A percentile compares a stretch with the other conserved stretches of the same genome.
These are phyloP conservation scores for Bruguiera gymnorhiza DNA, from an alignment of 345 rosid species.

Conservation along the genomic window DNA sequence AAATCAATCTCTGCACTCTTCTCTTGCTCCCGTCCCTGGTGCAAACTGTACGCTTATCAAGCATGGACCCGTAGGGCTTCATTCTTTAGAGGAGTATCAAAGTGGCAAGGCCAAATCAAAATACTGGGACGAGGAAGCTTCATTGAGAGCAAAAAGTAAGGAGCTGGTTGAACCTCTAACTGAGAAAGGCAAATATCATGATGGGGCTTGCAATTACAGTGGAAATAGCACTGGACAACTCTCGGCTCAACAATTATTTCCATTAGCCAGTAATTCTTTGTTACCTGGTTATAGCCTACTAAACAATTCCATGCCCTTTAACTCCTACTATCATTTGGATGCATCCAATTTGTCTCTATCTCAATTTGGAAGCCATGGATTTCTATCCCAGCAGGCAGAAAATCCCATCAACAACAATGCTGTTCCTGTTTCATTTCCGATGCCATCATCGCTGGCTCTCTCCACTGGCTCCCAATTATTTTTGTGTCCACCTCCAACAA, in stretches of 20 bases:
- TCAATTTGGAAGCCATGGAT: slow-evolving; percentile 62
- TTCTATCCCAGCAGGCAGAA: slow-evolving; percentile 49
- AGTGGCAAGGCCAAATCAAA: slow-evolving; percentile 19
- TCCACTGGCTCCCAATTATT: slow-evolving; percentile 49
- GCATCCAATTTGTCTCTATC: slow-evolving; percentile 65
- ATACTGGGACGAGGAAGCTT: slow-evolving; percentile 44
- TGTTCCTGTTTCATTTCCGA: slow-evolving; percentile 7
- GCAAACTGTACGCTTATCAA: slow-evolving; percentile 22
- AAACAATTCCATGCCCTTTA: slow-evolving; percentile 36
- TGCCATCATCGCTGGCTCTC: slow-evolving; percentile 31
- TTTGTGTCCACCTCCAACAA: slow-evolving; percentile 53
- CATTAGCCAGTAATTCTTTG: slow-evolving; percentile 33
- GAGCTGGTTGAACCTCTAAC: slow-evolving; percentile 24
- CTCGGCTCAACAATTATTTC: slow-evolving; percentile 48
- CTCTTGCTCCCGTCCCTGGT: slow-evolving; percentile 35
- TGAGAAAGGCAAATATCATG: slow-evolving; percentile 58
- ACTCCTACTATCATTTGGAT: slow-evolving; percentile 54
- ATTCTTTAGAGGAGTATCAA: slow-evolving; percentile 32
- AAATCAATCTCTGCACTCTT: slow-evolving; percentile 13
- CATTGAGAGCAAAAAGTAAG: slow-evolving; percentile 39
- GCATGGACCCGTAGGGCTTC: slow-evolving; percentile 13
- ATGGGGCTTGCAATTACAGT: slow-evolving; percentile 30
- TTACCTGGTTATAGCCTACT: slow-evolving; percentile 30
- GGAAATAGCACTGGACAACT: slow-evolving; percentile 21
- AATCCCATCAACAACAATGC: slow-evolving; percentile 23